phyloP scores from a whole-genome alignment of 139 green algal genomes.

The Asterochloris sp. region DNA sequence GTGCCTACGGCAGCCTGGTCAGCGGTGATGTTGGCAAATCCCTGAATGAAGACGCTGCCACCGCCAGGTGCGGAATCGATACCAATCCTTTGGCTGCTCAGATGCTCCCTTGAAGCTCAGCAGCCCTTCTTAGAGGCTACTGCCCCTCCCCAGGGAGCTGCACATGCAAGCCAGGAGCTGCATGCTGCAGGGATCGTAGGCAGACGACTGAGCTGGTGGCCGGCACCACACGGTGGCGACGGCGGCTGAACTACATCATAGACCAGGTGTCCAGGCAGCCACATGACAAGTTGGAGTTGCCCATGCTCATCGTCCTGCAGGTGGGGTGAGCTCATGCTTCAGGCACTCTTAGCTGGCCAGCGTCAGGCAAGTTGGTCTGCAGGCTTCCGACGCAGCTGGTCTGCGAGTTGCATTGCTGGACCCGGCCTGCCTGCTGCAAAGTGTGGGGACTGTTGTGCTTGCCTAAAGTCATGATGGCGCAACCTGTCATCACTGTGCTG shows the following conservation, averaged over 20 bases:
- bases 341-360: too few relatives aligned
- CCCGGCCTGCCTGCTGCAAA: too few relatives aligned
- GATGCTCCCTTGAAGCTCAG: neutral
- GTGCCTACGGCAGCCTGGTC: constrained; percentile 51
- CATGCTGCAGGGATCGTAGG: neutral
- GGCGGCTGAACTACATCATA: constrained; percentile 54
- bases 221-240: constrained; percentile 41
- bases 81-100: neutral
- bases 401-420: too few relatives aligned
- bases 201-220: neutral
- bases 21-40: constrained; percentile 14
- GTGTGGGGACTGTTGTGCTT: too few relatives aligned
- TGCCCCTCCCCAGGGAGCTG: neutral
- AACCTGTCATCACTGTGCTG: too few relatives aligned
- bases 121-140: neutral
- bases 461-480: too few relatives aligned
- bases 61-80: neutral
- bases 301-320: constrained; percentile 2
- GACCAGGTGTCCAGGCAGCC: constrained; percentile 31
- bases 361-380: too few relatives aligned
- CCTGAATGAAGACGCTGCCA: neutral
- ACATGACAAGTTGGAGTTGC: constrained; percentile 15
- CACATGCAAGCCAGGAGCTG: neutral
- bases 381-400: too few relatives aligned
- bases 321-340: too few relatives aligned